phyloP scores from a whole-genome alignment of 2,329 filamentous ascomycete genomes.

The Hypoxylon sp. region DNA sequence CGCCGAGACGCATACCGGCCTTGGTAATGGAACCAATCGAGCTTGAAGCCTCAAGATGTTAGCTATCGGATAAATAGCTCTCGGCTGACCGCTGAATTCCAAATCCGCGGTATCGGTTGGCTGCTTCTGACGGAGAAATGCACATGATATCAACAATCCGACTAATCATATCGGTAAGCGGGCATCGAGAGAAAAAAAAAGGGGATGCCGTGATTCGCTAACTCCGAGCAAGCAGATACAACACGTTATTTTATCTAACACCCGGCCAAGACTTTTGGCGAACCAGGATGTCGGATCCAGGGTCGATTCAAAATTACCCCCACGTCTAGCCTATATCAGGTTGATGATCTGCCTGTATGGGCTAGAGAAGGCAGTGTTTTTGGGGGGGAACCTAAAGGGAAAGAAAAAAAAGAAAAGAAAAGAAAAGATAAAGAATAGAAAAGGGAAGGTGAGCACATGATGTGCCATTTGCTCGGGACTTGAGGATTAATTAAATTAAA shows the following conservation, averaged over 20 bases:
- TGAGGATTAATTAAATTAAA: conserved; percentile 21
- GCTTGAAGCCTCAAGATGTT: too few species aligned
- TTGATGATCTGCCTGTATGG: conserved; percentile 31
- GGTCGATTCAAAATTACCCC: too few species aligned
- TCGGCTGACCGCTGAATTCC: conserved; percentile 18
- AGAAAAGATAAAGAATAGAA: conserved; percentile 6
- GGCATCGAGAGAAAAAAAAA: not conserved
- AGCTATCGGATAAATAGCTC: too few species aligned
- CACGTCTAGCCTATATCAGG: conserved; percentile 22
- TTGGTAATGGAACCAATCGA: conserved; percentile 2
- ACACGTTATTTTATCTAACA: conserved; percentile 8
- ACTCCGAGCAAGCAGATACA: conserved; percentile 8
- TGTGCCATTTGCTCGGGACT: conserved; percentile 15
- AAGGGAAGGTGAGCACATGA: conserved; percentile 30
- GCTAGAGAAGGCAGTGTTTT: conserved; percentile 19
- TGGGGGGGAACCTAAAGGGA: conserved; percentile 8
- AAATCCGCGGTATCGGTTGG: conserved; percentile 19
- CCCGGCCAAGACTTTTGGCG: conserved; percentile 25
- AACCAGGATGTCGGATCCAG: conserved; percentile 36
- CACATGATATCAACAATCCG: conserved; percentile 10
- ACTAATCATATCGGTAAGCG: not conserved
- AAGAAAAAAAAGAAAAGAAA: conserved; percentile 1
- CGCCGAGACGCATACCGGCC: not conserved
- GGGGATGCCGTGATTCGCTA: conserved; percentile 33
- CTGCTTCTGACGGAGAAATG: not conserved